Evolutionary conservation across 2,329 filamentous ascomycete species (phyloP).

Genomic region (Penicillium sclerotigenum): DNA sequence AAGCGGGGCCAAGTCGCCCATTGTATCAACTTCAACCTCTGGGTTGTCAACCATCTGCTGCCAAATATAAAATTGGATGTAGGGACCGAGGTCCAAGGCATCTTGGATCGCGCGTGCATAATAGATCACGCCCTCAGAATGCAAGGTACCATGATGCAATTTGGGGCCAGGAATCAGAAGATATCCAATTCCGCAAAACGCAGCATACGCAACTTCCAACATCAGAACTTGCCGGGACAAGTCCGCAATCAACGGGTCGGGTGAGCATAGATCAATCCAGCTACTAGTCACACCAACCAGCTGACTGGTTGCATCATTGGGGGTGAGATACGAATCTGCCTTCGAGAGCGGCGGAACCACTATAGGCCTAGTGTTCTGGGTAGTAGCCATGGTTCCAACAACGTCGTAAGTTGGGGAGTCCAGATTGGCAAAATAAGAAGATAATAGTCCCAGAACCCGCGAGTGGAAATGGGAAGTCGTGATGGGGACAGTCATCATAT

Average conservation of each 20-base stretch:
- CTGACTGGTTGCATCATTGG: conserved; percentile 76
- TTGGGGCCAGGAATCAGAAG: conserved; percentile 78
- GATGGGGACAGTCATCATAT: conserved; percentile 62
- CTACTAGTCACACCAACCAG: conserved; percentile 77
- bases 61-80: conserved; percentile 76
- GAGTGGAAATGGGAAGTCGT: conserved; percentile 60
- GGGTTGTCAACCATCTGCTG: conserved; percentile 79
- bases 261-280: conserved; percentile 87
- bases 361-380: conserved; percentile 41
- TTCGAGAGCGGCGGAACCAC: conserved; percentile 42
- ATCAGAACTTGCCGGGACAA: conserved; percentile 87
- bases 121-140: conserved; percentile 57
- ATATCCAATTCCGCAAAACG: conserved; percentile 86
- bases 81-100: conserved; percentile 68
- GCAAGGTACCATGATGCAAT: conserved; percentile 54
- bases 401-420: conserved; percentile 36
- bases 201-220: conserved; percentile 88
- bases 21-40: conserved; percentile 49
- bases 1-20: conserved; percentile 45
- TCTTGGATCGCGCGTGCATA: conserved; percentile 84
- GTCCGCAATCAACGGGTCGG: conserved; percentile 76
- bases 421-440: conserved; percentile 49
- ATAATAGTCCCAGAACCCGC: conserved; percentile 54
- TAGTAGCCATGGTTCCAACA: conserved; percentile 40
- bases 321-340: conserved; percentile 62